A percentile compares a stretch with the other conserved stretches of the same genome.
Conservation (phyloP, 306 rosid genomes). For the Cucumis sativus region Cucumber_9930_V3 NC_026661.2:9894501-9895000, state of each 20-base stretch:
- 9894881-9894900: neutral
- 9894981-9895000: neutral
- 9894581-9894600: constrained; percentile 62
- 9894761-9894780: neutral
- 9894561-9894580: constrained; percentile 64
- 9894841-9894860: neutral
- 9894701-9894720: neutral
- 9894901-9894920: neutral
- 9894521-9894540: constrained; percentile 90
- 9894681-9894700: neutral
- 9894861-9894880: constrained; percentile 1
- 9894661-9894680: neutral
- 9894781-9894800: neutral
- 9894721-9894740: neutral
- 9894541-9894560: constrained; percentile 80
- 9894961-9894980: neutral
- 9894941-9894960: neutral
- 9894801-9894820: neutral
- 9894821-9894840: constrained; percentile 6
- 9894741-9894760: neutral
- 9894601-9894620: constrained; percentile 71
- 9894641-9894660: constrained; percentile 19
- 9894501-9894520: constrained; percentile 74
- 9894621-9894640: constrained; percentile 24
- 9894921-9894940: neutral